phyloP scores from a whole-genome alignment of 2,329 filamentous ascomycete genomes.

The Scedosporium minutisporum region DNA sequence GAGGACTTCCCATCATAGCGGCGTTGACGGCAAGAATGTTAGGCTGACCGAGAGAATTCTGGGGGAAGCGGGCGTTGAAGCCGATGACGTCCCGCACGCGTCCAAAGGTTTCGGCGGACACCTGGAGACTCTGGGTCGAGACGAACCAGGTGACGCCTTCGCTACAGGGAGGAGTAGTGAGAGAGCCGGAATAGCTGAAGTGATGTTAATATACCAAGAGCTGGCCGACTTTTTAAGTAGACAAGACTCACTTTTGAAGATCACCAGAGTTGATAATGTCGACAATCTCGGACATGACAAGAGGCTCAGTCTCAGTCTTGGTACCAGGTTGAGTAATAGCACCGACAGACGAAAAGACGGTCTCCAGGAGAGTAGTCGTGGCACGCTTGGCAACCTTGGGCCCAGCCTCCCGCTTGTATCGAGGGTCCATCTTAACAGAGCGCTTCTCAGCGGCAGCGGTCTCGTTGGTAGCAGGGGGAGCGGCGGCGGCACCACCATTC shows the following conservation, averaged over 20 bases:
- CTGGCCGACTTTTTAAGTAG: not conserved
- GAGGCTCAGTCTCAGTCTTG: conserved; percentile 26
- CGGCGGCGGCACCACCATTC: conserved; percentile 8
- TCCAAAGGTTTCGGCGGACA: conserved; percentile 41
- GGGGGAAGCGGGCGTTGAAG: conserved; percentile 46
- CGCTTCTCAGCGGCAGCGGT: conserved; percentile 4
- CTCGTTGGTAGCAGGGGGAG: not conserved
- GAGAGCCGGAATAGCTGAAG: conserved; percentile 40
- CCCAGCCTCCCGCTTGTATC: conserved; percentile 7
- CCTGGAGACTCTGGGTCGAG: conserved; percentile 33
- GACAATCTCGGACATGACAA: conserved; percentile 34
- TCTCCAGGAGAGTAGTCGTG: conserved; percentile 31
- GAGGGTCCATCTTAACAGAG: conserved; percentile 5
- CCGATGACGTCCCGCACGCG: conserved; percentile 42
- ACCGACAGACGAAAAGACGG: conserved; percentile 30
- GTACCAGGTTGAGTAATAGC: conserved; percentile 33
- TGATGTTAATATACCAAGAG: not conserved
- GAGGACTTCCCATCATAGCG: not conserved
- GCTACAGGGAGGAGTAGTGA: conserved; percentile 54
- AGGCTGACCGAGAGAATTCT: conserved; percentile 34
- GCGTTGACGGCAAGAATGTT: conserved; percentile 29
- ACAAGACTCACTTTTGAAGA: conserved; percentile 25
- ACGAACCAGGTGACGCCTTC: conserved; percentile 47
- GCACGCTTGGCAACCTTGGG: conserved; percentile 29
- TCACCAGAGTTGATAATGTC: conserved; percentile 22